Conservation (phyloP, 2,329 filamentous ascomycete genomes). For the Pyrenochaeta sp. region DNA sequence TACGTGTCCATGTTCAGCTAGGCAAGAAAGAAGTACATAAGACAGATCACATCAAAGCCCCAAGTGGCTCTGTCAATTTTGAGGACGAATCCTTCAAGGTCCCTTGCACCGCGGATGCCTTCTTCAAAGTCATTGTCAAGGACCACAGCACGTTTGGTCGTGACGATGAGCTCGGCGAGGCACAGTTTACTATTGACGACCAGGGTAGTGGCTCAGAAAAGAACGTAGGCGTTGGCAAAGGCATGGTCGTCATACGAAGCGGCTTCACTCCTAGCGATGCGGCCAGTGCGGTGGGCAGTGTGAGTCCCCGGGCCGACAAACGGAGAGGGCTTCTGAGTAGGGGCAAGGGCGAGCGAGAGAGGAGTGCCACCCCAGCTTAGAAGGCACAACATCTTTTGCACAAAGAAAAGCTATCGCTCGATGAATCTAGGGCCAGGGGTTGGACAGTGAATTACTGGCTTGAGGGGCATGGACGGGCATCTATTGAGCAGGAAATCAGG, state of each 20-base stretch:
- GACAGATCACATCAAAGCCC: constrained; percentile 86
- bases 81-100: constrained; percentile 77
- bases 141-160: constrained; percentile 85
- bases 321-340: constrained; percentile 55
- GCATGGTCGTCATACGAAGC: constrained; percentile 76
- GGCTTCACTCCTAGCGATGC: constrained; percentile 67
- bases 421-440: neutral
- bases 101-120: constrained; percentile 78
- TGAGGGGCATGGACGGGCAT: too few relatives aligned
- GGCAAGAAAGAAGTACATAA: constrained; percentile 82
- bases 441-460: too few relatives aligned
- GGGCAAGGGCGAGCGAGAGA: constrained; percentile 35
- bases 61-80: constrained; percentile 65
- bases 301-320: constrained; percentile 25
- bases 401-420: neutral
- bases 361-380: constrained; percentile 33
- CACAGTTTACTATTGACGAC: constrained; percentile 91
- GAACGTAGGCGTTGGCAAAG: constrained; percentile 75
- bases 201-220: constrained; percentile 73
- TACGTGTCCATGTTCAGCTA: constrained; percentile 79
- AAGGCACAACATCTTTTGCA: neutral
- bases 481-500: too few relatives aligned
- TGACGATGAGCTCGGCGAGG: constrained; percentile 85
- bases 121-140: constrained; percentile 87
- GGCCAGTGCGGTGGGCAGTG: constrained; percentile 42